Evolutionary conservation across 352 stramenopile genomes (phyloP).

Genomic region (Phytophthora megakarya): DNA sequence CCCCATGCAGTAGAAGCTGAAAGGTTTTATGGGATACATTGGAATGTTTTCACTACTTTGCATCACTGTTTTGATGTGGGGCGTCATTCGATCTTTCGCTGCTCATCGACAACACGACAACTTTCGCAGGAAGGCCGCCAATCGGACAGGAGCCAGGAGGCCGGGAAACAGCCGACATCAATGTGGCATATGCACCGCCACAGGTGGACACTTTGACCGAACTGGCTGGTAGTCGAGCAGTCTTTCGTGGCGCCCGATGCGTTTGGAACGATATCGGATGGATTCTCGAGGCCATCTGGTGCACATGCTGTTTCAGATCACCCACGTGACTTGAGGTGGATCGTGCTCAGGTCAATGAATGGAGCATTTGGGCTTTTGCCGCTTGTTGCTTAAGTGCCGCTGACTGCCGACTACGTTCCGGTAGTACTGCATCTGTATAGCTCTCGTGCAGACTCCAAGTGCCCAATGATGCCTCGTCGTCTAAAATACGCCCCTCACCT

Average conservation of each 20-base stretch:
- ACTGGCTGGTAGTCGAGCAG: not conserved
- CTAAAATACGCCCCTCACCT: constrained; percentile 59
- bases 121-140: not conserved
- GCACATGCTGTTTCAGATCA: not conserved
- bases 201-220: not conserved
- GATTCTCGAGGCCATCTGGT: not conserved
- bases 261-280: not conserved
- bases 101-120: not conserved
- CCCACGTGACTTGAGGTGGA: not conserved
- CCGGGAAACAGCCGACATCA: not conserved
- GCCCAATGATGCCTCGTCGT: constrained; percentile 30
- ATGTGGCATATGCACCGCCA: not conserved
- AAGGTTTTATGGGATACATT: too few relatives aligned
- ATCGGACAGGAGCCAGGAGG: not conserved
- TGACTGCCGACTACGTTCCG: not conserved
- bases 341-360: not conserved
- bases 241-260: not conserved
- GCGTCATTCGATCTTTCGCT: not conserved
- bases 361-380: not conserved
- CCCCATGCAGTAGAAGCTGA: too few relatives aligned
- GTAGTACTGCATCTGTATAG: constrained; percentile 8
- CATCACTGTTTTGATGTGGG: too few relatives aligned
- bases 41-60: too few relatives aligned
- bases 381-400: not conserved
- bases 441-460: not conserved